These are phyloP conservation scores for Floccularia luteovirens DNA, from an alignment of 768 basidiomycete species.

Conservation along the genomic window DNA sequence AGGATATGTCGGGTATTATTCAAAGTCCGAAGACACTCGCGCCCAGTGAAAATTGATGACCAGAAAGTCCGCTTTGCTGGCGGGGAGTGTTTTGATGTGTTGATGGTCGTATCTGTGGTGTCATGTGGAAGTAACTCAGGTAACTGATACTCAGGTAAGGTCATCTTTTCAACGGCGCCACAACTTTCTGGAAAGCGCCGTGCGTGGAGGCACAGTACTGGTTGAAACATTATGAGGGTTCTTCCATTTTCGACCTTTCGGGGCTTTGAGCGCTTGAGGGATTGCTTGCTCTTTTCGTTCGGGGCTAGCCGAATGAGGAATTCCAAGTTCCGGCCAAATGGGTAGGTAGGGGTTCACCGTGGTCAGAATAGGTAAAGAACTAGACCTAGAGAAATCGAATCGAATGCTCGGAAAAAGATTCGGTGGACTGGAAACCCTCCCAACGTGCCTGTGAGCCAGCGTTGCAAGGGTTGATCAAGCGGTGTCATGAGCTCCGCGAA, in stretches of 20 bases:
- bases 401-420: constrained; percentile 40
- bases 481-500: constrained; percentile 35
- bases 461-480: constrained; percentile 35
- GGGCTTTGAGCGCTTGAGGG: constrained; percentile 27
- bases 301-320: constrained; percentile 44
- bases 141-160: not conserved
- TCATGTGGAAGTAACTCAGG: constrained; percentile 5
- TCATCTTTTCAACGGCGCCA: constrained; percentile 18
- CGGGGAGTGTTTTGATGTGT: not conserved
- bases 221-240: constrained; percentile 27
- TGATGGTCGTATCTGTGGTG: not conserved
- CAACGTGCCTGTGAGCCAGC: constrained; percentile 36
- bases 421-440: constrained; percentile 27
- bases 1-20: constrained; percentile 3
- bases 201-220: constrained; percentile 10
- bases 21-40: constrained; percentile 13
- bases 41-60: constrained; percentile 18
- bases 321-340: constrained; percentile 38
- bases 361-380: constrained; percentile 33
- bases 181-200: constrained; percentile 23
- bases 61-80: constrained; percentile 6
- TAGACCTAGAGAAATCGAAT: constrained; percentile 27
- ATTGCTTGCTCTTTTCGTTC: constrained; percentile 26
- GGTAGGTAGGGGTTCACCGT: constrained; percentile 11
- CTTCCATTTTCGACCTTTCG: constrained; percentile 18